Evolutionary conservation across 208 protist genomes (phyloP).

Genomic region (Trypanosoma melophagium): DNA sequence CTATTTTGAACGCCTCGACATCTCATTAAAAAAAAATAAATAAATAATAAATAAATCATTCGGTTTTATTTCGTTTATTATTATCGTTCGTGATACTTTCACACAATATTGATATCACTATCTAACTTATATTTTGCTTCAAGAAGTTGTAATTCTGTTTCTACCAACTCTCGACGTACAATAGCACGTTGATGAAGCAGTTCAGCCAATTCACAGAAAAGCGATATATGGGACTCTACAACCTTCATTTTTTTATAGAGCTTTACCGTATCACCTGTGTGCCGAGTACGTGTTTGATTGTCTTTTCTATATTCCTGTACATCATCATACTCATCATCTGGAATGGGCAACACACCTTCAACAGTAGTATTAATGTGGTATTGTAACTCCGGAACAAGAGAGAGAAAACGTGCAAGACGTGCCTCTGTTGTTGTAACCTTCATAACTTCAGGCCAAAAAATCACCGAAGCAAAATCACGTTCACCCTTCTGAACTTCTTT

Average conservation of each 20-base stretch:
- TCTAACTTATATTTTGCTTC: slow-evolving; percentile 25
- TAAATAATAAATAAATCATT: too few relatives aligned
- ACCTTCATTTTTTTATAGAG: slow-evolving; percentile 53
- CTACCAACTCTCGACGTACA: slow-evolving; percentile 37
- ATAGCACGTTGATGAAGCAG: slow-evolving; percentile 33
- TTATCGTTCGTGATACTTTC: not conserved
- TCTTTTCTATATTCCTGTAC: slow-evolving; percentile 69
- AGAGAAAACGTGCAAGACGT: slow-evolving; percentile 67
- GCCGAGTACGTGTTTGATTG: slow-evolving; percentile 41
- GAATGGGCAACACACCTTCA: slow-evolving; percentile 68
- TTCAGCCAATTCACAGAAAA: slow-evolving; percentile 36
- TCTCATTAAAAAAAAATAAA: too few relatives aligned
- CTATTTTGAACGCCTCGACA: too few relatives aligned
- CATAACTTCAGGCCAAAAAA: slow-evolving; percentile 66
- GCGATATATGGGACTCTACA: slow-evolving; percentile 35
- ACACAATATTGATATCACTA: too few relatives aligned
- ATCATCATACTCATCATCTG: slow-evolving; percentile 81
- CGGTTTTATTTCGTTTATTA: not conserved
- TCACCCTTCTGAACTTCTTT: slow-evolving; percentile 43
- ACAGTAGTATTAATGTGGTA: slow-evolving; percentile 51
- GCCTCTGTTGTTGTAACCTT: slow-evolving; percentile 63
- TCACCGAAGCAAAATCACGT: slow-evolving; percentile 45
- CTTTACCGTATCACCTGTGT: slow-evolving; percentile 51
- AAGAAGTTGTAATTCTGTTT: slow-evolving; percentile 38
- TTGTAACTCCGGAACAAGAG: slow-evolving; percentile 82